Percentiles rank a stretch among this genome's conserved stretches.
Conservation (phyloP, 164 flowering plant genomes). For the Berberis vulgaris region DNA sequence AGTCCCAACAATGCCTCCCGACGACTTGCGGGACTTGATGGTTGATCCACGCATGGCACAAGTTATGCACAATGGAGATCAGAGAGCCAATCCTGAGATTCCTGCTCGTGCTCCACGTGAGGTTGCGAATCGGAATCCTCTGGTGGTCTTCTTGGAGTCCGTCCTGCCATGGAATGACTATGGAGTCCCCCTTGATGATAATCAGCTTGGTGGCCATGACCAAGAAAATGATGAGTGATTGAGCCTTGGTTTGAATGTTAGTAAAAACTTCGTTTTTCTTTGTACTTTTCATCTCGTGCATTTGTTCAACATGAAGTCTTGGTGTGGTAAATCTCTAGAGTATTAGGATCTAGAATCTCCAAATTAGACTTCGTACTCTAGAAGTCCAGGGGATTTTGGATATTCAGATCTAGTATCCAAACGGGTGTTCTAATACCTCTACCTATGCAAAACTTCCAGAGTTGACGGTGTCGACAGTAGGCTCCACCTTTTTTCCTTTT, state of each 20-base stretch:
- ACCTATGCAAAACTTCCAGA: too few species aligned
- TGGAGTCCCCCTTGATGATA: constrained; percentile 21
- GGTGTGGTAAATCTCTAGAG: too few species aligned
- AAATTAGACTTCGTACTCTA: too few species aligned
- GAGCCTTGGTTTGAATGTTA: not conserved
- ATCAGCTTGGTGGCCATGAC: constrained; percentile 20
- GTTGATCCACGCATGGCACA: constrained; percentile 49
- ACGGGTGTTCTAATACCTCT: too few species aligned
- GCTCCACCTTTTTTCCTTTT: too few species aligned
- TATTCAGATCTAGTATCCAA: too few species aligned
- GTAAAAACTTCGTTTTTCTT: not conserved
- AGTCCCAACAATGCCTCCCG: constrained; percentile 74
- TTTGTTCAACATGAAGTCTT: too few species aligned
- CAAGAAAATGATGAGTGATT: constrained; percentile 14
- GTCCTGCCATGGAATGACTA: constrained; percentile 75
- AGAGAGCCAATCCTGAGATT: constrained; percentile 18
- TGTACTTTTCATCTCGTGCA: too few species aligned
- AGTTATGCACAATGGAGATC: constrained; percentile 26
- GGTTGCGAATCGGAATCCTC: constrained; percentile 43
- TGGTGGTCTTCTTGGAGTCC: constrained; percentile 70
- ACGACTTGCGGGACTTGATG: constrained; percentile 66
- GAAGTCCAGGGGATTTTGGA: too few species aligned
- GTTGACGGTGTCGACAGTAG: too few species aligned
- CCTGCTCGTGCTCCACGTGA: constrained; percentile 41
- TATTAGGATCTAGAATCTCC: too few species aligned